Conservation (phyloP, 1,284 basidiomycete species). For the Ceratobasidium sp. region DNA sequence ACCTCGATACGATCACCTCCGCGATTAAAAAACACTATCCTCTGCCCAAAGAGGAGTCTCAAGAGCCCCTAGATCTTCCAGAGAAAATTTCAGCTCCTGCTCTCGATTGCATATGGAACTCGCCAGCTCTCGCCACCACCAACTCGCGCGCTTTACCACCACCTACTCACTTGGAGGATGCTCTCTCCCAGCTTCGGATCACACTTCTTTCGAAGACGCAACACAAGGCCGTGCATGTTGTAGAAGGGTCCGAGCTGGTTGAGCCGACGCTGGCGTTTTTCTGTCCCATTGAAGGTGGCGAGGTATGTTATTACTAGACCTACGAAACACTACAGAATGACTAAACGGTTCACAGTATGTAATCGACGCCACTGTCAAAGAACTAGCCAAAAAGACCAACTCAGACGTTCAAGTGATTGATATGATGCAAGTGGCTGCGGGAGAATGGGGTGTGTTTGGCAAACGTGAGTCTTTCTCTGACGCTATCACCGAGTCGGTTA, state of each 20-base stretch:
- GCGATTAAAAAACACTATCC: not conserved
- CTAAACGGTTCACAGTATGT: slow-evolving; percentile 55
- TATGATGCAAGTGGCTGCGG: slow-evolving; percentile 79
- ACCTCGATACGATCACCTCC: not conserved
- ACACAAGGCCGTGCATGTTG: slow-evolving; percentile 66
- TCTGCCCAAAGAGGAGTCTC: not conserved
- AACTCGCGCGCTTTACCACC: slow-evolving; percentile 52
- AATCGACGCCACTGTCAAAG: slow-evolving; percentile 77
- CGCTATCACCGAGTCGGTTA: slow-evolving; percentile 37
- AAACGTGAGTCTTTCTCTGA: slow-evolving; percentile 58
- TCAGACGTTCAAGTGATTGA: slow-evolving; percentile 85
- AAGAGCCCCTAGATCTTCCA: not conserved
- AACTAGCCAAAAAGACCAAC: slow-evolving; percentile 71
- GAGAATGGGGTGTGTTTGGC: slow-evolving; percentile 78
- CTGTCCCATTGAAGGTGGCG: slow-evolving; percentile 83
- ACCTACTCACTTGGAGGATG: slow-evolving; percentile 69
- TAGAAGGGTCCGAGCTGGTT: slow-evolving; percentile 46
- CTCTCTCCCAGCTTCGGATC: slow-evolving; percentile 72
- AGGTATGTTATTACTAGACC: slow-evolving; percentile 45
- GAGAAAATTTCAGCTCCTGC: not conserved
- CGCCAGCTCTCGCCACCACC: not conserved
- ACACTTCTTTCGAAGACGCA: slow-evolving; percentile 80
- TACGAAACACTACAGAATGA: too few relatives aligned
- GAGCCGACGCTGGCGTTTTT: slow-evolving; percentile 83
- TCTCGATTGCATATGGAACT: slow-evolving; percentile 10